Percentiles rank a stretch among this genome's conserved stretches.
These are phyloP conservation scores for Globisporangium barbulae DNA, from an alignment of 352 stramenopile species.

Conservation along the genomic window DNA sequence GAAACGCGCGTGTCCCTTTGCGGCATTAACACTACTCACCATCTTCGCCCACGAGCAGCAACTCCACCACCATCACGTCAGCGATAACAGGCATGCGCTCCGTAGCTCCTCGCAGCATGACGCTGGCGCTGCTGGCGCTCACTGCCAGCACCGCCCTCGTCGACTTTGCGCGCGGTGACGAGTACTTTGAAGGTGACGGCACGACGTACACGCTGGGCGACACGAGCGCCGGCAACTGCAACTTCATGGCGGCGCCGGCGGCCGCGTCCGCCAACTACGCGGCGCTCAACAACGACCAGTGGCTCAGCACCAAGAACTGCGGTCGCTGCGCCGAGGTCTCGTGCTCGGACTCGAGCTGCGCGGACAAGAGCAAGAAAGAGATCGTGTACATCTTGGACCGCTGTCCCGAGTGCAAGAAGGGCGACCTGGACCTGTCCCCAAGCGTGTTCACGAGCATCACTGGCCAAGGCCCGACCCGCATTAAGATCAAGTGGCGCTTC, in stretches of 20 bases:
- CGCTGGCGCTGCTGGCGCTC: not conserved
- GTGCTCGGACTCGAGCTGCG: conserved; percentile 50
- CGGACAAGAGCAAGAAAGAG: conserved; percentile 33
- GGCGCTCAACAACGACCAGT: conserved; percentile 70
- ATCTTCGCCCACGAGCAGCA: conserved; percentile 1
- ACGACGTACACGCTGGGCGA: conserved; percentile 54
- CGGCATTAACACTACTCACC: not conserved
- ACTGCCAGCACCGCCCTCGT: not conserved
- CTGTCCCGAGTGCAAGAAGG: conserved; percentile 69
- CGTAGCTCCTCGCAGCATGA: not conserved
- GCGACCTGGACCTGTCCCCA: conserved; percentile 52
- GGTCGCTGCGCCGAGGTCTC: conserved; percentile 64
- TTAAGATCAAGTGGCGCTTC: conserved; percentile 37
- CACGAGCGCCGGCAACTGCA: conserved; percentile 40
- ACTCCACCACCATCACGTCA: not conserved
- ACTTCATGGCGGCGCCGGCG: conserved; percentile 22
- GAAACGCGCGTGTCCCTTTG: too few relatives aligned
- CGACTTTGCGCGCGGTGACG: conserved; percentile 1
- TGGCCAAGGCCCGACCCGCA: conserved; percentile 23
- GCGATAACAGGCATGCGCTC: not conserved
- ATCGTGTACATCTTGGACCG: conserved; percentile 67
- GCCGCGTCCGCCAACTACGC: conserved; percentile 45
- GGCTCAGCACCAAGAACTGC: conserved; percentile 51
- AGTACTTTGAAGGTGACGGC: conserved; percentile 40
- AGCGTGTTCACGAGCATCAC: conserved; percentile 36